These are phyloP conservation scores for Cyclotella cryptica DNA, from an alignment of 108 stramenopile genomes.

Conservation along the genomic window DNA sequence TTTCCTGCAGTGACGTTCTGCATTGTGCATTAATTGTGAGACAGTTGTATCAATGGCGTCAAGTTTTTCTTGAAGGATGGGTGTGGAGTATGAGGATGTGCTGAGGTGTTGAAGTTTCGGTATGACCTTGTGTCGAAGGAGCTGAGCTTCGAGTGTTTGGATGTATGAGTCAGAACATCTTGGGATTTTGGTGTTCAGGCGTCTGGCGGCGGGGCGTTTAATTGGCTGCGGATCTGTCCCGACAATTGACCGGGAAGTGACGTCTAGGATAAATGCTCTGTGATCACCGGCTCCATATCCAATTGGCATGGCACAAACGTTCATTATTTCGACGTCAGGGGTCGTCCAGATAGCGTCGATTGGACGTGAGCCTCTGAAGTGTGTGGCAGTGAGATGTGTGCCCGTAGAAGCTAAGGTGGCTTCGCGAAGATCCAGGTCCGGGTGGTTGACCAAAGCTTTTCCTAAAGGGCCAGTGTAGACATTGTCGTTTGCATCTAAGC, in stretches of 20 bases:
- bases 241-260: slow-evolving; percentile 11
- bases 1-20: slow-evolving; percentile 28
- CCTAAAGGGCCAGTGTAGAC: slow-evolving; percentile 12
- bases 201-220: not conserved
- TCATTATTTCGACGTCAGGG: not conserved
- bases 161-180: slow-evolving; percentile 9
- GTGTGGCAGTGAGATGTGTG: slow-evolving; percentile 7
- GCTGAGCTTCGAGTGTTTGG: not conserved
- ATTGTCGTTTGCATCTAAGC: slow-evolving; percentile 26
- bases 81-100: not conserved
- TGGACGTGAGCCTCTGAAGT: slow-evolving; percentile 18
- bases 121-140: slow-evolving; percentile 5
- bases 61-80: not conserved
- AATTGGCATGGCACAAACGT: slow-evolving; percentile 18
- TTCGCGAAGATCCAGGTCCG: slow-evolving; percentile 10
- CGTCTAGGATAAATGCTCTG: slow-evolving; percentile 2
- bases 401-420: not conserved
- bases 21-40: not conserved
- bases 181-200: slow-evolving; percentile 22
- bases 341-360: slow-evolving; percentile 32
- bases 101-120: not conserved
- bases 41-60: slow-evolving; percentile 7
- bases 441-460: not conserved
- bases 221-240: slow-evolving; percentile 4
- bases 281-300: slow-evolving; percentile 32